Evolutionary conservation across 2,329 filamentous ascomycete species (phyloP).

Genomic region (Madurella fahalii): DNA sequence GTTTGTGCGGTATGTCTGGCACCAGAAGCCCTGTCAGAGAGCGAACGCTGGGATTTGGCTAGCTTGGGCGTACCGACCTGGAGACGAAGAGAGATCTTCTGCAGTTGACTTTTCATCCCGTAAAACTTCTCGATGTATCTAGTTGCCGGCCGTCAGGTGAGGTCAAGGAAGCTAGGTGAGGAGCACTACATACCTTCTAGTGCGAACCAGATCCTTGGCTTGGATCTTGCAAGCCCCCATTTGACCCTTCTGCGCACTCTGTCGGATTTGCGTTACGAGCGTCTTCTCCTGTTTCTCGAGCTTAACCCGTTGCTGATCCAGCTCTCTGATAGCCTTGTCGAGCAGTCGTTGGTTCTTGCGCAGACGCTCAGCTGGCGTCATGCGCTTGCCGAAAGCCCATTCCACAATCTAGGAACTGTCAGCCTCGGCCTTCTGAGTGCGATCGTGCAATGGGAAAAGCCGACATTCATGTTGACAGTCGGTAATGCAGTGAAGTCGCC

Average conservation of each 20-base stretch:
- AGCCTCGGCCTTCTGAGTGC: conserved; percentile 17
- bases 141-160: conserved; percentile 1
- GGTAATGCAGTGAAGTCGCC: not conserved
- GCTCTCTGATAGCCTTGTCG: conserved; percentile 93
- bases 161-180: not conserved
- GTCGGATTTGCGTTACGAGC: conserved; percentile 91
- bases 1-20: conserved; percentile 89
- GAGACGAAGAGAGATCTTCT: conserved; percentile 90
- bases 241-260: conserved; percentile 95
- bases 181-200: conserved; percentile 58
- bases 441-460: conserved; percentile 11
- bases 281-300: conserved; percentile 99
- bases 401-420: conserved; percentile 71
- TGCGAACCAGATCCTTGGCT: conserved; percentile 92
- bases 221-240: conserved; percentile 99
- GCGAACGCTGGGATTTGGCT: not conserved
- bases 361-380: conserved; percentile 89
- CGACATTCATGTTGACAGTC: conserved; percentile 53
- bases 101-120: conserved; percentile 92
- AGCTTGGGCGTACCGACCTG: conserved; percentile 57
- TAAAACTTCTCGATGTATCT: conserved; percentile 99
- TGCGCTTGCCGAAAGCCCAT: conserved; percentile 99
- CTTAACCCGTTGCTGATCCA: conserved; percentile 92
- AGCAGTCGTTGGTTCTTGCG: conserved; percentile 94
- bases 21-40: not conserved